Base-by-base conservation (phyloP, 1,139 yeast genomes). In the Suhomyces taliae region DNA sequence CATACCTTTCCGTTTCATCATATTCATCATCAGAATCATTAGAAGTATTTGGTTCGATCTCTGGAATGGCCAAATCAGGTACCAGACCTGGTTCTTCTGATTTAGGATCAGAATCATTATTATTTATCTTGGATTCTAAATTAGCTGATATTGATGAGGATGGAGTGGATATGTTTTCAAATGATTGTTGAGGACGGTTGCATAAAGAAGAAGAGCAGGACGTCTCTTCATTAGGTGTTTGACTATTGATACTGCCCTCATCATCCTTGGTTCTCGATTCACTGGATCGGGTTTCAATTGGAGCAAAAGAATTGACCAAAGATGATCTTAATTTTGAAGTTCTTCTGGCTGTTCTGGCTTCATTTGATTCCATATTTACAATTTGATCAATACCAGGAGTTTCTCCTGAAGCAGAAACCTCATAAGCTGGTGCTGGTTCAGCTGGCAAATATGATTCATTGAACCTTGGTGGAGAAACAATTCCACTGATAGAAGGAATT, bases 371-470 rank as follows among this genome's bases (percentile, higher is more conserved):
- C 31, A 33, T 15, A 33, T 50, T 52, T 7, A 58, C 56, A 33
- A 60, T 24, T 24, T 51, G 53, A 31, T 54, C 59, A 32, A 55
- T 55, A 37, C 52, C 51, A 19, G 45, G 40, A 7, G 53, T 40
- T 6, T 41, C 41, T 15, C 41, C 6, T 7, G 42, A 19, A 6
- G 24, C 24, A 7, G 61, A 38, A 1, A 49, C 49, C 27, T 69
- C 70, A 53, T 73, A 73, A 0, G 75, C 70, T 0, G 76, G 76
- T 1, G 70, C 70, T 0, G 74, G 69, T n/a, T 59, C 70, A 14
- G 51, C 52, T 1, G 72, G 69, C 3, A 53, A 11, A 15, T 27
- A 37, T 3, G 35, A n/a, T 1, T 39, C 36, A 14, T 33, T 46
- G 33, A 37, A 31, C 6, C 34, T 27, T 3, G 45, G 43, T 5